Evolutionary conservation across 2,329 filamentous ascomycete species (phyloP).

Genomic region (Pseudogymnoascus pannorum): DNA sequence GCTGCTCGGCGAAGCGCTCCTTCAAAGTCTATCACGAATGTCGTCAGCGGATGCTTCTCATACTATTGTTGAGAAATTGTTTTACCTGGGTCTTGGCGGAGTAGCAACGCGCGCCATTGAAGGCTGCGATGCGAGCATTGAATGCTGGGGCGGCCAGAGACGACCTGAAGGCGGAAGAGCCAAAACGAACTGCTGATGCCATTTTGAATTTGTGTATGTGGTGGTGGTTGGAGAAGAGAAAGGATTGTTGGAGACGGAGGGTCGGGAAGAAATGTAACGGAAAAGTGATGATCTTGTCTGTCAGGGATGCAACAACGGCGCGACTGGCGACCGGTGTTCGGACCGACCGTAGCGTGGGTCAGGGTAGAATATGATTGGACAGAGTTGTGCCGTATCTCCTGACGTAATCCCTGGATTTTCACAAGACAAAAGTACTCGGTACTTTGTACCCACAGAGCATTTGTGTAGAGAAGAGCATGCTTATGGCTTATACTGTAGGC

Average conservation of each 20-base stretch:
- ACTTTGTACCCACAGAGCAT: too few relatives aligned
- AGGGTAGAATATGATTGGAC: not conserved
- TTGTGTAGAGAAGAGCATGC: too few relatives aligned
- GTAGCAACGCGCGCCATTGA: constrained; percentile 83
- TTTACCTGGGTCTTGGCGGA: constrained; percentile 84
- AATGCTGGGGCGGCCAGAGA: constrained; percentile 61
- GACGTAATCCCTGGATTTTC: constrained; percentile 9
- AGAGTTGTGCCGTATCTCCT: not conserved
- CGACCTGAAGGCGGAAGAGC: constrained; percentile 74
- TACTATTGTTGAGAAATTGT: constrained; percentile 14
- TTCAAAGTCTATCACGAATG: constrained; percentile 67
- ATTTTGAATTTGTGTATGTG: constrained; percentile 48
- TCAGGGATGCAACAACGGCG: constrained; percentile 5
- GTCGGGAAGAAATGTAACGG: constrained; percentile 9
- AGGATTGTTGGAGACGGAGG: constrained; percentile 27
- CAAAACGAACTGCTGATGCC: constrained; percentile 76
- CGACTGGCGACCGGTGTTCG: not conserved
- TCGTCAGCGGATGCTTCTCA: constrained; percentile 5
- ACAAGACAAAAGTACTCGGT: too few relatives aligned
- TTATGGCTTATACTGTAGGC: too few relatives aligned
- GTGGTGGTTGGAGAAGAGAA: constrained; percentile 27
- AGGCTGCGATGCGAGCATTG: constrained; percentile 61
- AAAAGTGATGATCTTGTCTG: constrained; percentile 7
- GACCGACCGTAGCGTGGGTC: not conserved
- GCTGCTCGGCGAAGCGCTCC: constrained; percentile 93